Conservation (phyloP, 441 rosid species). For the Geranium incanum region DNA sequence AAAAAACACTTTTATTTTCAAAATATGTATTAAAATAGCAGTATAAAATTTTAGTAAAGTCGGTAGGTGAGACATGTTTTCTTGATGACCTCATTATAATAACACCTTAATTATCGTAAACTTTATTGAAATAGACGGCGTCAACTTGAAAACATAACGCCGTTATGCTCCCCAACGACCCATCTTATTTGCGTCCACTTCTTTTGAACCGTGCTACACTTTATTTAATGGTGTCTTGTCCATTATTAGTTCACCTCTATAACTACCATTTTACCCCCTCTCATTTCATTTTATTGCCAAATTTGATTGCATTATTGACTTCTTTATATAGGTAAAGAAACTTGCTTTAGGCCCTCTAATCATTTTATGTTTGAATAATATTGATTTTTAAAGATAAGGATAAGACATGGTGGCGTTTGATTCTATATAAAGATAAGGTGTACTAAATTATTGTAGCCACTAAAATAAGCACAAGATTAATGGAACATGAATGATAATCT, state of each 20-base stretch:
- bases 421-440: not conserved
- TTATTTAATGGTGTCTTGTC: not conserved
- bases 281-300: too few species aligned
- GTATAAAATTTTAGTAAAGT: not conserved
- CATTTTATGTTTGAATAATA: not conserved
- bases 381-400: not conserved
- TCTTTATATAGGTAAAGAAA: not conserved
- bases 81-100: too few species aligned
- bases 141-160: slow-evolving; percentile 16
- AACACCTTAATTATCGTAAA: too few species aligned
- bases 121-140: not conserved
- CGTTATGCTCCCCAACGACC: slow-evolving; percentile 25
- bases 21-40: not conserved
- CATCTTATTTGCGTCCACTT: slow-evolving; percentile 18
- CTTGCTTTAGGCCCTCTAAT: not conserved
- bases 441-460: too few species aligned
- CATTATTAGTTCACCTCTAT: not conserved
- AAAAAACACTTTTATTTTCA: too few species aligned
- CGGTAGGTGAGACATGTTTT: not conserved
- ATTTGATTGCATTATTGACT: too few species aligned
- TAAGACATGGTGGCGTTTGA: not conserved
- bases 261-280: not conserved
- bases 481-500: too few species aligned
- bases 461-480: too few species aligned
- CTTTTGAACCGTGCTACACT: slow-evolving; percentile 14